phyloP scores from a whole-genome alignment of 2,329 filamentous ascomycete genomes.

The Pezicula rhizophila region DNA sequence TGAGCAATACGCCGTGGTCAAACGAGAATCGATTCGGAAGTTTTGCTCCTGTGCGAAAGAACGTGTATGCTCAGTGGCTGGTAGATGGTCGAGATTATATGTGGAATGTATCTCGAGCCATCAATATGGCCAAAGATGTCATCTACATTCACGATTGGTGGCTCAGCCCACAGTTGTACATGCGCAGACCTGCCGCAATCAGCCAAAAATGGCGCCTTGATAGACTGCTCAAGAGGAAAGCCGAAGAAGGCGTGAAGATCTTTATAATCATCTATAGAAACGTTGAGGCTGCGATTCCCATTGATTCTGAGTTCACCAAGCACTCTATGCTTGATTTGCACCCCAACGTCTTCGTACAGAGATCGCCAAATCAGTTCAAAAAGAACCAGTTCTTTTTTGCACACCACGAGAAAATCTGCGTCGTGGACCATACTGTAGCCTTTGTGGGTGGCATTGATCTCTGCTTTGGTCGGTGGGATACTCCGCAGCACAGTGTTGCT shows the following conservation, averaged over 20 bases:
- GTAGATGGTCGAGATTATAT: constrained; percentile 97
- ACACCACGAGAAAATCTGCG: constrained; percentile 96
- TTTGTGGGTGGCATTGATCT: constrained; percentile 95
- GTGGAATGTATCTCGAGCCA: constrained; percentile 97
- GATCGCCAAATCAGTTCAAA: constrained; percentile 95
- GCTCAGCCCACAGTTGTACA: constrained; percentile 92
- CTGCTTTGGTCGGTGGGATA: constrained; percentile 97
- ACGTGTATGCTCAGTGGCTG: constrained; percentile 90
- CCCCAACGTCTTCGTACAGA: constrained; percentile 91
- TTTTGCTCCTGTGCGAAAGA: constrained; percentile 82
- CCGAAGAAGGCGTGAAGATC: constrained; percentile 90
- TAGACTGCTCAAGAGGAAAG: constrained; percentile 86
- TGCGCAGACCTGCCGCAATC: constrained; percentile 88
- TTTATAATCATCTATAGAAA: constrained; percentile 98
- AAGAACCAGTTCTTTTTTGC: constrained; percentile 99
- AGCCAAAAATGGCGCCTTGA: constrained; percentile 98
- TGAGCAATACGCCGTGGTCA: constrained; percentile 75
- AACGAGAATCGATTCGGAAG: constrained; percentile 82
- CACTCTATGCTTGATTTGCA: constrained; percentile 92
- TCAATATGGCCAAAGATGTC: constrained; percentile 94
- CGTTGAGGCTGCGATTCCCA: constrained; percentile 93
- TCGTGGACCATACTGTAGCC: constrained; percentile 92
- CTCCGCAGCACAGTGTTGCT: constrained; percentile 80
- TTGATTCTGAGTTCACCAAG: constrained; percentile 97
- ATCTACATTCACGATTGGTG: constrained; percentile 99